Evolutionary conservation across 202 grass and related monocot species (phyloP).

Genomic region (Zizania palustris): DNA sequence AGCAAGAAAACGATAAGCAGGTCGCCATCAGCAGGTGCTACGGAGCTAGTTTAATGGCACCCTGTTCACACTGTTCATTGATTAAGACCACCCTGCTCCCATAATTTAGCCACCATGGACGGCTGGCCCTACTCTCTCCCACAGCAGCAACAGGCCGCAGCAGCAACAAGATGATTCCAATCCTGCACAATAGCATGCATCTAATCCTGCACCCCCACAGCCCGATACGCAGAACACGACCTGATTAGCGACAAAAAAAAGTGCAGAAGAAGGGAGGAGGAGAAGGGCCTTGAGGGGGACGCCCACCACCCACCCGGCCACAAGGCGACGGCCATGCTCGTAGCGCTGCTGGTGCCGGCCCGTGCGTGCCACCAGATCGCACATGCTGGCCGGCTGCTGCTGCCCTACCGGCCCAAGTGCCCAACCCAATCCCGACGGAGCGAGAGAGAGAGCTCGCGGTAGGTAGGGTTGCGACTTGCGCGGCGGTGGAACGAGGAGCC

Average conservation of each 20-base stretch:
- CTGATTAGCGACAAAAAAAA: not conserved
- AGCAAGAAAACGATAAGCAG: not conserved
- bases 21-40: slow-evolving; percentile 26
- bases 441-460: too few relatives aligned
- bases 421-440: not conserved
- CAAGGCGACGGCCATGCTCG: slow-evolving; percentile 73
- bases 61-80: slow-evolving; percentile 5
- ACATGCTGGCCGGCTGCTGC: slow-evolving; percentile 35
- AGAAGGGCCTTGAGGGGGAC: not conserved
- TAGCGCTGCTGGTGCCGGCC: slow-evolving; percentile 88
- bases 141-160: not conserved
- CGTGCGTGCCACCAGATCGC: slow-evolving; percentile 84
- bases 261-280: not conserved
- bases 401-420: too few relatives aligned
- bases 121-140: not conserved
- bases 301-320: slow-evolving; percentile 54
- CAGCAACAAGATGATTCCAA: not conserved
- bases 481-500: too few relatives aligned
- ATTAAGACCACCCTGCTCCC: slow-evolving; percentile 24
- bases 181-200: not conserved
- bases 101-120: not conserved
- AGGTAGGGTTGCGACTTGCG: too few relatives aligned
- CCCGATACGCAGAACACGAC: not conserved
- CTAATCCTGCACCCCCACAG: not conserved
- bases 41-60: not conserved